Percentiles rank a stretch among this genome's conserved stretches.
phyloP scores from a whole-genome alignment of 2,329 filamentous ascomycete species.

The Raffaelea albimanens region DNA sequence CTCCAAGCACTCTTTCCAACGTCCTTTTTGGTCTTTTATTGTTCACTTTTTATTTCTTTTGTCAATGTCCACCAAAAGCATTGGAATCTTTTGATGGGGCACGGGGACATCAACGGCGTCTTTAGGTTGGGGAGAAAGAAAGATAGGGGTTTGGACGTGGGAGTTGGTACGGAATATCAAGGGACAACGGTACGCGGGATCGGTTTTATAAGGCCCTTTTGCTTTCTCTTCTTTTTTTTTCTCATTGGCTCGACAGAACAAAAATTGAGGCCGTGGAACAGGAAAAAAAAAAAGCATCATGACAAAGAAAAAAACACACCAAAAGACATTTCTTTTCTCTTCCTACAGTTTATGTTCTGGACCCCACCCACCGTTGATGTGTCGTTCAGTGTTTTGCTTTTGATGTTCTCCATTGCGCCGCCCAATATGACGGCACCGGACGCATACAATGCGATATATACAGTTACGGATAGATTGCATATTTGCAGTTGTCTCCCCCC shows the following conservation, averaged over 20 bases:
- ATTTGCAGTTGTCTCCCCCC: too few relatives aligned
- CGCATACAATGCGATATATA: too few relatives aligned
- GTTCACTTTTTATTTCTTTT: background rate
- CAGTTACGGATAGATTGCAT: too few relatives aligned
- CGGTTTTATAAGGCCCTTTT: background rate
- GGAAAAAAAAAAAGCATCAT: too few relatives aligned
- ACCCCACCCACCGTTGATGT: too few relatives aligned
- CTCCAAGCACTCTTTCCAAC: background rate
- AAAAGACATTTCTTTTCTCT: too few relatives aligned
- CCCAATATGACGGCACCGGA: too few relatives aligned
- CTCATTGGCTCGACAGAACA: background rate
- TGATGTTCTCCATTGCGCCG: too few relatives aligned
- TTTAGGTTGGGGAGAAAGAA: background rate
- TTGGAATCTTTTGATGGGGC: background rate
- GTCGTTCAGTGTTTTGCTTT: too few relatives aligned
- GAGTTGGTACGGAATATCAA: background rate
- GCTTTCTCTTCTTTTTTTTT: background rate
- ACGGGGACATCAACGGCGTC: background rate
- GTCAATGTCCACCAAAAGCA: background rate
- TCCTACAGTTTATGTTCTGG: too few relatives aligned
- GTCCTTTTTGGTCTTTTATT: background rate
- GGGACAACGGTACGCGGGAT: background rate
- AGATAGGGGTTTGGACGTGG: background rate
- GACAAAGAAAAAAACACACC: too few relatives aligned
- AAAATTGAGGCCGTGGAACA: too few relatives aligned